A percentile compares a stretch with the other conserved stretches of the same genome.
These are phyloP conservation scores for Xylariaceae sp. DNA, from an alignment of 2,329 filamentous ascomycete species.

Conservation along the genomic window DNA sequence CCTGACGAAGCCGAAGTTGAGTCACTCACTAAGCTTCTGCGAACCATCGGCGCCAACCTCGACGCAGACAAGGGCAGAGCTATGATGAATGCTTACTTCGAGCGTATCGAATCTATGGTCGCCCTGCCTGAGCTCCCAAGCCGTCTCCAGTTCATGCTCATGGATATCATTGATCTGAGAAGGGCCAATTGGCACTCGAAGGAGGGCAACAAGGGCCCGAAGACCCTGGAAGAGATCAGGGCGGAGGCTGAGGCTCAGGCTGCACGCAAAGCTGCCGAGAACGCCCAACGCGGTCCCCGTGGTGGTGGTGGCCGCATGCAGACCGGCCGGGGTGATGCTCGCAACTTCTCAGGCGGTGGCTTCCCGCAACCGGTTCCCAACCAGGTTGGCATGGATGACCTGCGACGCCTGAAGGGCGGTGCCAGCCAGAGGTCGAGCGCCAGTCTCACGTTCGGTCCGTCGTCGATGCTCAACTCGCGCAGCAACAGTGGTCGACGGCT, in stretches of 20 bases:
- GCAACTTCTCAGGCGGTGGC: constrained; percentile 64
- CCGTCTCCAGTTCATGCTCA: constrained; percentile 90
- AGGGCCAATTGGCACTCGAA: constrained; percentile 74
- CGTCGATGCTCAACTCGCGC: constrained; percentile 79
- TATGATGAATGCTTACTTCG: constrained; percentile 92
- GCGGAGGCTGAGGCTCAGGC: constrained; percentile 71
- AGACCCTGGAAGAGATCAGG: constrained; percentile 90
- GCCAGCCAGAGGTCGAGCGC: constrained; percentile 53
- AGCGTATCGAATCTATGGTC: constrained; percentile 75
- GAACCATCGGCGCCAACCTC: constrained; percentile 84
- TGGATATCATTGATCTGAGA: constrained; percentile 87
- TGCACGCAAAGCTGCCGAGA: constrained; percentile 75
- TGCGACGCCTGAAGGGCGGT: constrained; percentile 69
- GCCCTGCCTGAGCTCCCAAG: constrained; percentile 75
- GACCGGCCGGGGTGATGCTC: constrained; percentile 77
- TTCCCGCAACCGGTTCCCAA: constrained; percentile 71
- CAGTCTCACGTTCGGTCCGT: constrained; percentile 66
- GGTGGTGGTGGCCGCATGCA: constrained; percentile 63
- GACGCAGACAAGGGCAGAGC: constrained; percentile 74
- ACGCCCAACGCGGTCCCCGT: constrained; percentile 52
- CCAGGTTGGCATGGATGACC: constrained; percentile 84
- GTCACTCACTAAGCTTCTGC: constrained; percentile 85
- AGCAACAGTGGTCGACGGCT: constrained; percentile 84
- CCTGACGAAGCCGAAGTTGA: constrained; percentile 96
- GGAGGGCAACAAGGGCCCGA: constrained; percentile 87